Evolutionary conservation across 257 asterid genomes (phyloP).

Genomic region (Nicotiana tabacum): DNA sequence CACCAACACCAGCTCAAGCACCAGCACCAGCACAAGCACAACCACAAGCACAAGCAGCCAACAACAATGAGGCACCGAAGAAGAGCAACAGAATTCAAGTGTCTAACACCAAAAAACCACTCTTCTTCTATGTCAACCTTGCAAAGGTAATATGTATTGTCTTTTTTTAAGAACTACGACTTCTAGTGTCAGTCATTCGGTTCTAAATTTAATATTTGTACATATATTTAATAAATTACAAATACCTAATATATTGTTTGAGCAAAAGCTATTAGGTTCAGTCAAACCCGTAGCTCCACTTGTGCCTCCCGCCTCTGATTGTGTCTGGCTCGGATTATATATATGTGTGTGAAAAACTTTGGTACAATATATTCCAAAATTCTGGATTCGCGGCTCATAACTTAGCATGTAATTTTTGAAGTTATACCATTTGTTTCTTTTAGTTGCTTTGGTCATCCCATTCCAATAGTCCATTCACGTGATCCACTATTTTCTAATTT

Average conservation of each 20-base stretch:
- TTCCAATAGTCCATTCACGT: too few relatives aligned
- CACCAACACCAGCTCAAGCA: neutral
- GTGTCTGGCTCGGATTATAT: too few relatives aligned
- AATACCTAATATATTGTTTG: too few relatives aligned
- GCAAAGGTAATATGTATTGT: conserved; percentile 34
- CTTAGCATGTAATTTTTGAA: neutral
- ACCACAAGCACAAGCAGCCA: conserved; percentile 1
- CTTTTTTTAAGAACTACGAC: too few relatives aligned
- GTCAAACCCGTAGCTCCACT: too few relatives aligned
- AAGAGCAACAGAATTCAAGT: conserved; percentile 54
- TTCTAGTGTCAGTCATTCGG: too few relatives aligned
- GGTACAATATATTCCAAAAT: neutral
- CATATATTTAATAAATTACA: too few relatives aligned
- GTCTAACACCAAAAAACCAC: conserved; percentile 58
- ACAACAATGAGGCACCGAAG: conserved; percentile 27
- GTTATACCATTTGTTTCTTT: neutral
- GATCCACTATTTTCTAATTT: neutral
- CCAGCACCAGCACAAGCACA: neutral
- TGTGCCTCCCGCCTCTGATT: too few relatives aligned
- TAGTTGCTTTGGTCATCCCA: neutral
- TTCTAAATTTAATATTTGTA: too few relatives aligned
- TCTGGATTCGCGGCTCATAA: neutral
- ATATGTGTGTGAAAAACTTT: too few relatives aligned
- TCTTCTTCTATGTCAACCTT: conserved; percentile 59
- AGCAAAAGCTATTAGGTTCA: too few relatives aligned